phyloP scores from a whole-genome alignment of 257 asterid genomes.

The Lycium ferocissimum region DNA sequence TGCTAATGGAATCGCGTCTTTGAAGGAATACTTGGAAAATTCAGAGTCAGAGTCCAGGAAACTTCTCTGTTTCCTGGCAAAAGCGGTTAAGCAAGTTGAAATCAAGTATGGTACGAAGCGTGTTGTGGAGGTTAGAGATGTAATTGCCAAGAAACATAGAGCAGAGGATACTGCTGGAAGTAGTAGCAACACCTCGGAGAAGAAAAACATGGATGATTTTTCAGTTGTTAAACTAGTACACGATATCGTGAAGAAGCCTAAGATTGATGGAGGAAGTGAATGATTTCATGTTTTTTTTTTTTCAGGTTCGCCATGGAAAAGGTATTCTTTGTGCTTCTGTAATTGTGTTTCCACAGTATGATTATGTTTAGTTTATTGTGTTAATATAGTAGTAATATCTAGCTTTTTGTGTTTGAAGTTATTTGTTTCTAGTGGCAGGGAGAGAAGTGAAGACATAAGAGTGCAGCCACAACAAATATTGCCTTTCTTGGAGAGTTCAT shows the following conservation, averaged over 20 bases:
- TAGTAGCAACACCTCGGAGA: constrained; percentile 25
- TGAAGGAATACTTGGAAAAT: constrained; percentile 24
- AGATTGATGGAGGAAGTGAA: not conserved
- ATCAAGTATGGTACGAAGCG: constrained; percentile 20
- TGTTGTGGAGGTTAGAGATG: constrained; percentile 9
- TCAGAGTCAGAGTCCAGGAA: constrained; percentile 29
- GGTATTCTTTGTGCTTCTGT: too few relatives aligned
- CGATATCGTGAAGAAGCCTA: not conserved
- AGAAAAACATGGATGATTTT: not conserved
- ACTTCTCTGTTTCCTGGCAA: constrained; percentile 34
- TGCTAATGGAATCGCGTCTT: constrained; percentile 34
- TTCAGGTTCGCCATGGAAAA: too few relatives aligned
- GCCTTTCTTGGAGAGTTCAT: too few relatives aligned
- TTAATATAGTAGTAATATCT: too few relatives aligned
- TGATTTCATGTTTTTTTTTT: too few relatives aligned
- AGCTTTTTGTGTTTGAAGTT: too few relatives aligned
- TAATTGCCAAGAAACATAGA: constrained; percentile 5
- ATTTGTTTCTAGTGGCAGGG: too few relatives aligned
- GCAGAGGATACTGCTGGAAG: constrained; percentile 22
- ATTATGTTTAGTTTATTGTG: too few relatives aligned
- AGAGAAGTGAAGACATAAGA: too few relatives aligned
- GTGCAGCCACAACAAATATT: too few relatives aligned
- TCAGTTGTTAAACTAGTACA: not conserved
- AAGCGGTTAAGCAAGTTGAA: constrained; percentile 33
- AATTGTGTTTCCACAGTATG: too few relatives aligned